These are phyloP conservation scores for Chytriomyces sp. DNA, from an alignment of 192 early-diverging fungal genomes.

Conservation along the genomic window DNA sequence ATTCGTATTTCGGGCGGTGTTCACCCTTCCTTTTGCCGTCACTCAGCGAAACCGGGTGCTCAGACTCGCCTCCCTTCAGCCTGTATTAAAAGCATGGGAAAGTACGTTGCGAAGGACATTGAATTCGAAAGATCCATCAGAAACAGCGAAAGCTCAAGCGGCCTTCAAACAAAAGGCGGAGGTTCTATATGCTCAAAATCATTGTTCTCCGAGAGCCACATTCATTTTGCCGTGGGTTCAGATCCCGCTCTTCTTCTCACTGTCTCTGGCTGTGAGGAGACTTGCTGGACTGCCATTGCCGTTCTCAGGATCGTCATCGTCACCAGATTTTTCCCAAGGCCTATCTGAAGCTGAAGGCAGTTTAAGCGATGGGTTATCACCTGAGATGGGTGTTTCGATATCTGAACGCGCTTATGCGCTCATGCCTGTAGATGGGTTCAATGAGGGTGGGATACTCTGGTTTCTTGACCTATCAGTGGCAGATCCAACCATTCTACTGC, in stretches of 20 bases:
- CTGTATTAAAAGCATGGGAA: slow-evolving; percentile 45
- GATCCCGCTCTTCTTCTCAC: slow-evolving; percentile 75
- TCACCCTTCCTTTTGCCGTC: slow-evolving; percentile 48
- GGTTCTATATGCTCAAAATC: slow-evolving; percentile 63
- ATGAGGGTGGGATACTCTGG: slow-evolving; percentile 65
- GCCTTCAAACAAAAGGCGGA: slow-evolving; percentile 36
- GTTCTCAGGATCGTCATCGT: slow-evolving; percentile 13
- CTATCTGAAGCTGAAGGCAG: background rate
- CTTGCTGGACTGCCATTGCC: slow-evolving; percentile 53
- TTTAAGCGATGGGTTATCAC: background rate
- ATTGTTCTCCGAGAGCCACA: slow-evolving; percentile 64
- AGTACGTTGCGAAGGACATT: slow-evolving; percentile 24
- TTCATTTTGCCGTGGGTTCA: slow-evolving; percentile 74
- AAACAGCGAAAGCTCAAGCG: background rate
- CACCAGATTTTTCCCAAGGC: background rate
- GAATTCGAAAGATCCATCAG: background rate
- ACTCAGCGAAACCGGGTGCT: slow-evolving; percentile 33
- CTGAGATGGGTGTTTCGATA: background rate
- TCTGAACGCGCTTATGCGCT: background rate
- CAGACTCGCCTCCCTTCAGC: slow-evolving; percentile 34
- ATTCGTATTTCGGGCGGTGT: slow-evolving; percentile 29
- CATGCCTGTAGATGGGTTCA: slow-evolving; percentile 51
- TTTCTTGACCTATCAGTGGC: slow-evolving; percentile 64
- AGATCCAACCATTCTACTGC: slow-evolving; percentile 73
- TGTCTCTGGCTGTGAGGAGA: slow-evolving; percentile 69